These are phyloP conservation scores for Furcasterigmium sp. DNA, from an alignment of 2,329 filamentous ascomycete genomes.

Conservation along the genomic window DNA sequence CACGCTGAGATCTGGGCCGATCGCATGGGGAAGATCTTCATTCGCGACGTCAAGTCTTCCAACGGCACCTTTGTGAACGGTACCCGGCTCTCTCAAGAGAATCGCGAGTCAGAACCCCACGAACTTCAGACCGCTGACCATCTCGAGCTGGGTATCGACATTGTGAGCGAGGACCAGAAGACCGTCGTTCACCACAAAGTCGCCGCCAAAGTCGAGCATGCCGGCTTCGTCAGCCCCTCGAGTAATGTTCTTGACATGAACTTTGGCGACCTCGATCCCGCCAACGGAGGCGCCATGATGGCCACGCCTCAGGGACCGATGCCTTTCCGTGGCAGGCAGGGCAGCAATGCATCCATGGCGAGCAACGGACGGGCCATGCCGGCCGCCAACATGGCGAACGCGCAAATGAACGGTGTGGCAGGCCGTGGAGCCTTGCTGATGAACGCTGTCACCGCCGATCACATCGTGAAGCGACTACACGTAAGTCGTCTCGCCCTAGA, in stretches of 20 bases:
- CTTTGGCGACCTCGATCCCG: slow-evolving; percentile 85
- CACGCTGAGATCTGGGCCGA: slow-evolving; percentile 96
- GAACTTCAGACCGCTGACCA: slow-evolving; percentile 89
- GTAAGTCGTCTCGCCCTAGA: slow-evolving; percentile 51
- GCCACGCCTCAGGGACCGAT: slow-evolving; percentile 59
- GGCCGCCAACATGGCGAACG: slow-evolving; percentile 40
- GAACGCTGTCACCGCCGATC: slow-evolving; percentile 85
- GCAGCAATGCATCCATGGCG: slow-evolving; percentile 59
- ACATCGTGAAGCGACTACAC: slow-evolving; percentile 83
- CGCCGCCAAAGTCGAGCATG: slow-evolving; percentile 92
- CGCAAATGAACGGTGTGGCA: slow-evolving; percentile 53
- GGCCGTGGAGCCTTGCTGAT: slow-evolving; percentile 82
- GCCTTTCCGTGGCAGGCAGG: slow-evolving; percentile 65
- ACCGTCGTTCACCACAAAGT: slow-evolving; percentile 98
- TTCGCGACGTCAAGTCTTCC: slow-evolving; percentile 95
- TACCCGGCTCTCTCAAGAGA: slow-evolving; percentile 82
- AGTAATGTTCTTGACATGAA: slow-evolving; percentile 82
- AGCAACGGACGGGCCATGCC: slow-evolving; percentile 58
- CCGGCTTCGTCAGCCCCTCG: slow-evolving; percentile 71
- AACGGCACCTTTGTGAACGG: slow-evolving; percentile 99
- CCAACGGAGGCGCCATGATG: slow-evolving; percentile 68
- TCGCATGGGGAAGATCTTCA: slow-evolving; percentile 82
- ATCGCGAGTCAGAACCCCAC: slow-evolving; percentile 92
- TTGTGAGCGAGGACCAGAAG: slow-evolving; percentile 97
- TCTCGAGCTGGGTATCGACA: slow-evolving; percentile 93